phyloP scores from a whole-genome alignment of 2,329 filamentous ascomycete species.

The Aspergillus neotritici region DNA sequence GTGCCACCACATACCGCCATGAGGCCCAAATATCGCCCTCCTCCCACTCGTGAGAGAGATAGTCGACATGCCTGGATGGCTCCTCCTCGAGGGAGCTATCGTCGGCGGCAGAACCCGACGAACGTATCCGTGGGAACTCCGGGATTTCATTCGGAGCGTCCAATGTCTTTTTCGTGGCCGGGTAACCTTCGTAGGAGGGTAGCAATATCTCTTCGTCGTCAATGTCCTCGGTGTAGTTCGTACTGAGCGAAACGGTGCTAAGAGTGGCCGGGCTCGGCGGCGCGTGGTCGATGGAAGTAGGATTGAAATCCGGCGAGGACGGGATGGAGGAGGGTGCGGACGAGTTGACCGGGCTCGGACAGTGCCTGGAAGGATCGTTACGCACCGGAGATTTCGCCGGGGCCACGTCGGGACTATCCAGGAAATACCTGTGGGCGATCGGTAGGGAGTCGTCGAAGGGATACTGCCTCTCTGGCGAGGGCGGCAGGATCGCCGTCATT shows the following conservation, averaged over 20 bases:
- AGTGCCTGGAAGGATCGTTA: conserved; percentile 20
- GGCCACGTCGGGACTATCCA: conserved; percentile 18
- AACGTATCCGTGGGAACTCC: conserved; percentile 54
- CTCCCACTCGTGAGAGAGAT: conserved; percentile 85
- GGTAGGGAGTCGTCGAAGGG: conserved; percentile 29
- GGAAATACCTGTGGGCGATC: conserved; percentile 29
- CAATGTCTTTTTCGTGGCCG: conserved; percentile 45
- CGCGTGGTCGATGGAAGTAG: conserved; percentile 23
- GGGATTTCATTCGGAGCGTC: conserved; percentile 22
- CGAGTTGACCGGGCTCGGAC: conserved; percentile 23
- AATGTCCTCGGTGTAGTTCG: conserved; percentile 12
- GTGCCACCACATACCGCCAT: conserved; percentile 86
- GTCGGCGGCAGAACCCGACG: conserved; percentile 63
- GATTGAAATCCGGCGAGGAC: conserved; percentile 34
- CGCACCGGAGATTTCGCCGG: conserved; percentile 25
- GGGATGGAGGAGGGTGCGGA: conserved; percentile 34
- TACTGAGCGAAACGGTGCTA: conserved; percentile 34
- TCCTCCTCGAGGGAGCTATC: conserved; percentile 69
- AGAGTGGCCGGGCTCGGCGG: conserved; percentile 35
- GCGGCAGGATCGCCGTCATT: conserved; percentile 34
- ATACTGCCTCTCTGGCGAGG: conserved; percentile 27
- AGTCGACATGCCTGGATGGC: conserved; percentile 88
- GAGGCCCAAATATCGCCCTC: conserved; percentile 98
- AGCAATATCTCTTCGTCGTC: conserved; percentile 38
- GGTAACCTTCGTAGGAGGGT: conserved; percentile 40